Conservation (phyloP, 176 grass and related monocot species). For the Aegilops umbellulata region DNA sequence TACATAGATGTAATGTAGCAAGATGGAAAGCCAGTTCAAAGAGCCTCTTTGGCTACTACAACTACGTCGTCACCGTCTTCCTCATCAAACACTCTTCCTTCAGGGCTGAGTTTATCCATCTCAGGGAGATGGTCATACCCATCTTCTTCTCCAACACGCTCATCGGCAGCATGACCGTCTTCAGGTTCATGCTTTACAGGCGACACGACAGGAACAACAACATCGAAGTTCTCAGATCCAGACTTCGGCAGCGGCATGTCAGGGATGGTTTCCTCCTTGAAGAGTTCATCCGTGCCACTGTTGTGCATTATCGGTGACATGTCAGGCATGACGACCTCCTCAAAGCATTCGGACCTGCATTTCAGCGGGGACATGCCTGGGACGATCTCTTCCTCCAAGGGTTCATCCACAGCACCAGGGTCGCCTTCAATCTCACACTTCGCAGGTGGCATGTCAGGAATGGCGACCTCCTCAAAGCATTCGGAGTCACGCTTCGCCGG, state of each 20-base stretch:
- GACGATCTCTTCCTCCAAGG: too few species aligned
- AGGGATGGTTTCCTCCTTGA: neutral
- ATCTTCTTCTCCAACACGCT: neutral
- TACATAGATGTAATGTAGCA: neutral
- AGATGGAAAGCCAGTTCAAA: neutral
- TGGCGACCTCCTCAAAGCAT: neutral
- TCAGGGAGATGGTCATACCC: conserved; percentile 12
- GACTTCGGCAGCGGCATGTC: neutral
- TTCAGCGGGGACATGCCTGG: neutral
- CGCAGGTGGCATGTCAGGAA: neutral
- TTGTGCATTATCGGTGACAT: neutral
- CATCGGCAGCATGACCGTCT: neutral
- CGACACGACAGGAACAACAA: neutral
- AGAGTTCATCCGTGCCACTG: neutral
- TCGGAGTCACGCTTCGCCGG: neutral
- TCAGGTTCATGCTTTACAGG: neutral
- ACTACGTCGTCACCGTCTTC: conserved; percentile 19
- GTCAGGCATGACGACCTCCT: neutral
- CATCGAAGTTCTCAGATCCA: neutral
- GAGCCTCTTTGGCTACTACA: conserved; percentile 1
- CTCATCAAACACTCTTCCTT: conserved; percentile 7
- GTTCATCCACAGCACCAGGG: neutral
- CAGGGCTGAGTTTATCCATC: neutral
- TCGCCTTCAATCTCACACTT: neutral
- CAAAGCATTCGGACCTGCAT: neutral